A percentile compares a stretch with the other conserved stretches of the same genome.
These are phyloP conservation scores for Citrus reticulata DNA, from an alignment of 345 rosid genomes.

Conservation along the genomic window DNA sequence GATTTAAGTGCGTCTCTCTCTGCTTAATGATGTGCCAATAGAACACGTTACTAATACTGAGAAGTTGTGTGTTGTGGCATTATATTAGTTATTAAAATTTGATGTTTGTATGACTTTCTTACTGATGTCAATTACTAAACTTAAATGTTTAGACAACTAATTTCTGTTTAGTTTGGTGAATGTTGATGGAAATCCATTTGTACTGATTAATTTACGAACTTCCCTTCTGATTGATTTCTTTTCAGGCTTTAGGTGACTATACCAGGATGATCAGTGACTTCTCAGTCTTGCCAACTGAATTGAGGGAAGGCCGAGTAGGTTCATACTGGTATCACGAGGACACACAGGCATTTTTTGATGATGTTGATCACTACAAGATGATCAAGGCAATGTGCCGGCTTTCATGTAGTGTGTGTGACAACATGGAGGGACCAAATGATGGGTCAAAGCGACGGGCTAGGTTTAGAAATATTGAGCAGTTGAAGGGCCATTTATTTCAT, in stretches of 20 bases:
- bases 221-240: not conserved
- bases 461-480: conserved; percentile 83
- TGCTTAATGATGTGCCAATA: not conserved
- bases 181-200: not conserved
- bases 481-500: conserved; percentile 93
- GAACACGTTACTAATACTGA: not conserved
- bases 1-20: not conserved
- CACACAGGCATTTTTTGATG: conserved; percentile 85
- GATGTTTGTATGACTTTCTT: not conserved
- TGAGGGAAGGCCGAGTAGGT: conserved; percentile 77
- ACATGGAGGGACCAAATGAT: conserved; percentile 51
- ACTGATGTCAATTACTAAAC: not conserved
- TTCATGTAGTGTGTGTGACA: conserved; percentile 84
- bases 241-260: conserved; percentile 88
- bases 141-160: not conserved
- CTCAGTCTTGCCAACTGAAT: conserved; percentile 66
- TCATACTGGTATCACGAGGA: conserved; percentile 85
- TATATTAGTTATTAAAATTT: not conserved
- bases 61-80: not conserved
- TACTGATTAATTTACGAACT: not conserved
- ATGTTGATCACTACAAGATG: conserved; percentile 89
- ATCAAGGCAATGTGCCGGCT: conserved; percentile 98
- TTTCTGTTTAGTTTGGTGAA: not conserved
- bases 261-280: conserved; percentile 88
- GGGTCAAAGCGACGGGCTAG: conserved; percentile 52